Base-by-base conservation (phyloP, 305 asterid genomes). In the Salvia sclarea region DNA sequence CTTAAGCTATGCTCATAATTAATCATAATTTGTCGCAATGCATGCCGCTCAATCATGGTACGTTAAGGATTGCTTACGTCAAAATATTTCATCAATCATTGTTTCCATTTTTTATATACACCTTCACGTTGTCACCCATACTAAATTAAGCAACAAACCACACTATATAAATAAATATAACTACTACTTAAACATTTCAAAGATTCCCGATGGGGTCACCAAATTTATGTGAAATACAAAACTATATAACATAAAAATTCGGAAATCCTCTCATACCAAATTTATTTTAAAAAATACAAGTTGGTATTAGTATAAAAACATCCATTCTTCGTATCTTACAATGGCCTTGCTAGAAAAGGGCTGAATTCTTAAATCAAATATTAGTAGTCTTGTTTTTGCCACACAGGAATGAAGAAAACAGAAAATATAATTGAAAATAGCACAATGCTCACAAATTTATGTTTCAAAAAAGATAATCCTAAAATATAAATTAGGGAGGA, bases 51-150 rank as follows among this genome's bases (percentile, higher is more conserved):
- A 37, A 43, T 72, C 59, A 47, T 62, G 56, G 41, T 70, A 61
- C 43, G 35, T 53, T 59, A 30, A 35, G 18, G 44, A 28, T 37
- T 17, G 50, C 16, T 49, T 60, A 41, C 47, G 31, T 61, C 74
- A 67, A 56, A 56, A 56, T 57, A 72, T 66, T 37, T 60, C 8
- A 33, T 55, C 70, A 73, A 73, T 69, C 44, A 70, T 78, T 78
- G 74, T 44, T 48, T 64, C 22, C n/a, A 1, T 62, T 73, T 40
- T 45, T 54, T 38, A 25, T 61, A 24, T 53, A 59, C 31, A 43
- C 48, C 10, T 18, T 31, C 6, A 60, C 8, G 31, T 65, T 47
- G 58, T 60, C 69, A 30, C 30, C 48, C 49, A 37, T 43, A 33
- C 76, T 66, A 35, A 54, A 35, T 53, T 37, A 43, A 55, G 74